Evolutionary conservation across 2,329 filamentous ascomycete species (phyloP).

Genomic region (Exophiala sideris): DNA sequence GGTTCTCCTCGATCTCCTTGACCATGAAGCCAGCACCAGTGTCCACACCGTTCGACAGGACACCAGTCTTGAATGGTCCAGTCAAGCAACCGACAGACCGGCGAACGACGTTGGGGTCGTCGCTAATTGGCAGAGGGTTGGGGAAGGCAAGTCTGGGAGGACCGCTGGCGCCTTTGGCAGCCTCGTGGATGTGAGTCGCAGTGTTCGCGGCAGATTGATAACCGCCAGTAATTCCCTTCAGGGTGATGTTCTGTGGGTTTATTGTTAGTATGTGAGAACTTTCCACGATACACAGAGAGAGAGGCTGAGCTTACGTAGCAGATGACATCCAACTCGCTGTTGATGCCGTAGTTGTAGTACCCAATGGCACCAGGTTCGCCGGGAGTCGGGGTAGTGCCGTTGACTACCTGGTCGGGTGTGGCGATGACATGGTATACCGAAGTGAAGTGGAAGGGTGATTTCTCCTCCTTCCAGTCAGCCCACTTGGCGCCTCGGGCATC

Average conservation of each 20-base stretch:
- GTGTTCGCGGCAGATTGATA: conserved; percentile 52
- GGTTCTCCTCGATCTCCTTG: conserved; percentile 50
- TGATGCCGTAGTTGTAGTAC: conserved; percentile 54
- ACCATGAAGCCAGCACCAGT: conserved; percentile 50
- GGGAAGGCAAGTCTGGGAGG: conserved; percentile 54
- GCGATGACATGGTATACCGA: conserved; percentile 49
- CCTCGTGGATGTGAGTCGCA: conserved; percentile 57
- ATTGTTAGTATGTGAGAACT: conserved; percentile 1
- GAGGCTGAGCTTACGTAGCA: conserved; percentile 34
- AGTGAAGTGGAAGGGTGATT: conserved; percentile 40
- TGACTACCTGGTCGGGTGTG: conserved; percentile 50
- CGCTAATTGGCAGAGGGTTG: conserved; percentile 44
- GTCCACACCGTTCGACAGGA: conserved; percentile 42
- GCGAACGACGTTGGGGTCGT: conserved; percentile 29
- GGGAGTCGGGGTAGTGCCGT: conserved; percentile 38
- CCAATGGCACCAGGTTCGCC: conserved; percentile 45
- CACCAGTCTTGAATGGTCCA: conserved; percentile 45
- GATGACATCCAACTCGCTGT: conserved; percentile 44
- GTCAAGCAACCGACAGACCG: conserved; percentile 14
- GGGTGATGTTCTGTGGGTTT: conserved; percentile 45
- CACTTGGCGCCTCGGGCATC: not conserved
- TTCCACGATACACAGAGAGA: not conserved
- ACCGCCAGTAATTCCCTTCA: conserved; percentile 48
- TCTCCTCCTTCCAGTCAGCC: not conserved
- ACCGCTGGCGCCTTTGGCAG: conserved; percentile 43